Evolutionary conservation across 768 basidiomycete genomes (phyloP), one percentile per base, ranked within the genome.

Genomic region (Tylopilus sp.): DNA sequence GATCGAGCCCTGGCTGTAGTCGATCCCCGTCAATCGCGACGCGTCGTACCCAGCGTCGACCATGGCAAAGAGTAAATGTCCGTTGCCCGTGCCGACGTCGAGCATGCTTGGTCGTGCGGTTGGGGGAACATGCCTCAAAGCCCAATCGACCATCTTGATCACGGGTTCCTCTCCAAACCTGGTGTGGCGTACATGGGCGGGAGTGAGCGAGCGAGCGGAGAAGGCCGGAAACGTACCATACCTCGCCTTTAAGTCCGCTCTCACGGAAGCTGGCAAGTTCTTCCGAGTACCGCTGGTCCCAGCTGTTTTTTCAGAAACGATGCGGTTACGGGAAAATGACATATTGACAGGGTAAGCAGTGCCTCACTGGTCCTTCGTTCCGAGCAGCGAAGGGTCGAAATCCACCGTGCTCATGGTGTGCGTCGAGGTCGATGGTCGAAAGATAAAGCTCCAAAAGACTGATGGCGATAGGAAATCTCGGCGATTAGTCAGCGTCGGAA

Each of bases 1-100:
- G 11, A 91, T 78, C 1, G 91, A 88, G 42, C 81, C 86, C 29
- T 75, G 66, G 57, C 89, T 89, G 69, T 92, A 93, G 66, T 93
- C 91, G 45, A 92, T 77, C 6, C 91, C 91, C 21, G 72, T 68
- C 17, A 92, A 71, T 33, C 59, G 71, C 9, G 72, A 63, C 0
- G 79, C 59, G 21, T 76, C 63, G 65, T 91, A 92, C 1, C 85
- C 86, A 0, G 79, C 84, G 24, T 88, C 84, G 36, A 74, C 73
- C 28, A 93, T 76, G 1, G 84, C 84, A 59, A 92, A 83, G 11
- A 90, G 77, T 16, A 92, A 71, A 2, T 83, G 80, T 38, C 91
- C 91, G 58, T 92, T 93, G 2, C 91, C 91, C 50, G 81, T 82
- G 25, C 91, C 91, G 29, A 93, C 76, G 64, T 93, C 91, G 37